Percentiles rank a stretch among this genome's conserved stretches.
Conservation (phyloP, 2,329 filamentous ascomycete species). For the Penicillium expansum region DNA sequence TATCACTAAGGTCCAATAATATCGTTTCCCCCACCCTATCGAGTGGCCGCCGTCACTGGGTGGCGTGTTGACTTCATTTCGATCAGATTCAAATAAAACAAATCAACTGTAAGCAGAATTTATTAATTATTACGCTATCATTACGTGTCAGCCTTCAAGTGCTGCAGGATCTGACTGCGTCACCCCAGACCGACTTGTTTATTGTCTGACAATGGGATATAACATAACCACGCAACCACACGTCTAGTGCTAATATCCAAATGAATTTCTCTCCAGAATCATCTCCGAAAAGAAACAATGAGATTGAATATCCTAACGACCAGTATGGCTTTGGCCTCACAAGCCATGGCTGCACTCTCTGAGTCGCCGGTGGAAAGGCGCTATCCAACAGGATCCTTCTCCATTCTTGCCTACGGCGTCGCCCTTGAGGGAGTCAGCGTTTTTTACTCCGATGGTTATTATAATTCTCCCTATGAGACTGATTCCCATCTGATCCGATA, state of each 20-base stretch:
- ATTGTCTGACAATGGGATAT: conserved; percentile 1
- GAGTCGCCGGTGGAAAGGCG: conserved; percentile 11
- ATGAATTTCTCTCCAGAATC: background rate
- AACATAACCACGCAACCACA: background rate
- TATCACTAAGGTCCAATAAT: background rate
- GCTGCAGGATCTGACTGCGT: background rate
- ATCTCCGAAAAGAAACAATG: background rate
- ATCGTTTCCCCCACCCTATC: background rate
- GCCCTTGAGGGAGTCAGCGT: conserved; percentile 2
- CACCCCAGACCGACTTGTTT: background rate
- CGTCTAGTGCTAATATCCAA: background rate
- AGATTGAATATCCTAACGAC: conserved; percentile 3
- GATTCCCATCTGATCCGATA: background rate
- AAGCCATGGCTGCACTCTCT: conserved; percentile 3
- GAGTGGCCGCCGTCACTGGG: background rate
- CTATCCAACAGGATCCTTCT: conserved; percentile 15
- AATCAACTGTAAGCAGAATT: background rate
- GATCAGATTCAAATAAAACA: background rate
- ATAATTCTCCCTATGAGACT: too few relatives aligned
- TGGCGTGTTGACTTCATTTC: background rate
- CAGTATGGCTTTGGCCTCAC: conserved; percentile 8
- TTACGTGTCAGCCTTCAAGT: background rate
- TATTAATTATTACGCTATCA: background rate
- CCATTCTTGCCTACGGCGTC: conserved; percentile 16
- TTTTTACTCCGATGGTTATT: conserved; percentile 21